These are phyloP conservation scores for Cornus kousa DNA, from an alignment of 148 eudicot species.

Conservation along the genomic window DNA sequence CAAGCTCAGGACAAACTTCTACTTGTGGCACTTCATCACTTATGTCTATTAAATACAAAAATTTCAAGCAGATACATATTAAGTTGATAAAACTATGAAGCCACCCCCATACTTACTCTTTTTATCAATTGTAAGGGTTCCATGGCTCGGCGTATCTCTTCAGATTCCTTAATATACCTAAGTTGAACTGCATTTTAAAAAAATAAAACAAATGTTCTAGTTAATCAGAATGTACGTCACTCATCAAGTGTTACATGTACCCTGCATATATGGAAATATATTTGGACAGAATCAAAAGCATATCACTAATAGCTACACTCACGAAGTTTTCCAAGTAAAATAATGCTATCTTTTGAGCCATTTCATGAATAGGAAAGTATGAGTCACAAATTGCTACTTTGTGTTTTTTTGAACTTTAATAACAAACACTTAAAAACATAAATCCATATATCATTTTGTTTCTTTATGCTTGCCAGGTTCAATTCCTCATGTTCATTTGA, in stretches of 20 bases:
- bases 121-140: conserved; percentile 66
- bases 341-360: neutral
- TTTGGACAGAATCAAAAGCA: neutral
- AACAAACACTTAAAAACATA: neutral
- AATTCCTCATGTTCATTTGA: neutral
- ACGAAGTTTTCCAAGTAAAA: neutral
- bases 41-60: neutral
- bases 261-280: neutral
- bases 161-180: conserved; percentile 56
- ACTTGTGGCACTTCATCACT: neutral
- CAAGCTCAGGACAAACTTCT: neutral
- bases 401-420: too few species aligned
- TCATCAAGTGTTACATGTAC: neutral
- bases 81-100: conserved; percentile 10
- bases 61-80: neutral
- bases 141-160: conserved; percentile 69
- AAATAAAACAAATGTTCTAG: neutral
- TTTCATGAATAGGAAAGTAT: neutral
- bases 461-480: neutral
- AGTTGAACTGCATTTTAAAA: conserved; percentile 40
- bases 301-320: neutral
- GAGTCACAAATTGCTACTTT: neutral
- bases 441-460: neutral
- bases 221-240: neutral
- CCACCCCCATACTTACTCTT: conserved; percentile 43